Base-by-base conservation (phyloP, 257 asterid species). In the Petrea volubilis region DNA sequence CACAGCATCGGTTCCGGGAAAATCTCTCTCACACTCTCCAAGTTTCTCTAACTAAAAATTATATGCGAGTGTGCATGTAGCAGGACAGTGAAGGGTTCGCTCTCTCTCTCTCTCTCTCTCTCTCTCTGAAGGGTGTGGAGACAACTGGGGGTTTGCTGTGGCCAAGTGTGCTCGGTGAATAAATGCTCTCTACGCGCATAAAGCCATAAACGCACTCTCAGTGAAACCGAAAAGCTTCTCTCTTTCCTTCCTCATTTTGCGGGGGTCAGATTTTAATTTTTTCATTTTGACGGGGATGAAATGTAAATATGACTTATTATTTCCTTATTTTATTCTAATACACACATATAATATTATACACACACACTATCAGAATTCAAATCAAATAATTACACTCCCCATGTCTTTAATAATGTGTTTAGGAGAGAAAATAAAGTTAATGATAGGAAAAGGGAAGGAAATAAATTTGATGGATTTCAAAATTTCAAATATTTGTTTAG, bases 1-100 rank as follows among this genome's bases (percentile, higher is more conserved):
- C 89, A 83, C 84, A 84, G 91, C 96, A 92, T 90, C 93, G 78
- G 90, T 70, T 62, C 89, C 36, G 61, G 23, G 56, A 40, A 71
- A 31, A 44, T 25, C 78, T 40, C 73, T 59, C 31, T 38, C 41
- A 59, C 72, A 18, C 20, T 38, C 64, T 25, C 34, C 43, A 13
- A 56, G 23, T 66, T 60, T 56, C 64, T 64, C 78, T 74, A 79
- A 53, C 64, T 60, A 50, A 47, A 75, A 75, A 24, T 20, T 27
- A 47, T 58, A 56, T 24, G 66, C 13, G 3, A 44, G 10, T 50
- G 77, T 50, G 62, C 62, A 40, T 46, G 61, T 20, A 64, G 14
- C 0, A 41, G 40, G 68, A 27, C 76, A 44, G 67, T 49, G 72
- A 67, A 18, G 53, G 60, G 38, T 59, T 72, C 57, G 46, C 25